Conservation (phyloP, 2,329 filamentous ascomycete genomes). For the Penicillium hordei region DNA sequence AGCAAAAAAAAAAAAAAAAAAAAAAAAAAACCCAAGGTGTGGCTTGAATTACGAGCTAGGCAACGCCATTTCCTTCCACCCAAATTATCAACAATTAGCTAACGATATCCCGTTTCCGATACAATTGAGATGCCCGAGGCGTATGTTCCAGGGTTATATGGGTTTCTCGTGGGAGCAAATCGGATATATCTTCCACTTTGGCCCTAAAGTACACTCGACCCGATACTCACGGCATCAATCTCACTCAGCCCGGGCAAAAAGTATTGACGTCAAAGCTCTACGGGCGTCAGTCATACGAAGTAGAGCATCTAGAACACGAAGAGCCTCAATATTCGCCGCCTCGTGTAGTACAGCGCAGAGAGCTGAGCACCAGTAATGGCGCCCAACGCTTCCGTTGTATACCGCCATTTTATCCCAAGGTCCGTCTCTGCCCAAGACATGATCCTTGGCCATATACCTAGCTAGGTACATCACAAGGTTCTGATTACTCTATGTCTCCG, state of each 20-base stretch:
- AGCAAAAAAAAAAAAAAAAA: background rate
- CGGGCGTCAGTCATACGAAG: background rate
- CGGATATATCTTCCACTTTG: background rate
- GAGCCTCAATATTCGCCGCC: constrained; percentile 1
- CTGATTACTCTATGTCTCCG: background rate
- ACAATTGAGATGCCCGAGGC: background rate
- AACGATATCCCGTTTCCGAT: background rate
- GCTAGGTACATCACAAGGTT: background rate
- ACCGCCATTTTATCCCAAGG: background rate
- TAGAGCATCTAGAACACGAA: background rate
- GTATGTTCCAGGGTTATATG: no score
- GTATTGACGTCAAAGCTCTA: background rate
- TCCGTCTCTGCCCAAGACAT: background rate
- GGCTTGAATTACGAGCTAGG: constrained; percentile 2
- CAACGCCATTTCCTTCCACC: background rate
- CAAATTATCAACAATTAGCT: background rate
- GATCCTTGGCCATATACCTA: background rate
- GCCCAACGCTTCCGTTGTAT: background rate
- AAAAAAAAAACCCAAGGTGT: background rate
- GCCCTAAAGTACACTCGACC: background rate
- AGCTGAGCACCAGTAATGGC: background rate
- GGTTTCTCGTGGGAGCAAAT: background rate
- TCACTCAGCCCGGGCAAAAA: constrained; percentile 1
- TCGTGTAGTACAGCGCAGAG: background rate
- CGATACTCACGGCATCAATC: background rate